Percentiles rank a stretch among this genome's conserved stretches.
Conservation (phyloP, 768 basidiomycete genomes). For the Rhizopogon rudus region DNA sequence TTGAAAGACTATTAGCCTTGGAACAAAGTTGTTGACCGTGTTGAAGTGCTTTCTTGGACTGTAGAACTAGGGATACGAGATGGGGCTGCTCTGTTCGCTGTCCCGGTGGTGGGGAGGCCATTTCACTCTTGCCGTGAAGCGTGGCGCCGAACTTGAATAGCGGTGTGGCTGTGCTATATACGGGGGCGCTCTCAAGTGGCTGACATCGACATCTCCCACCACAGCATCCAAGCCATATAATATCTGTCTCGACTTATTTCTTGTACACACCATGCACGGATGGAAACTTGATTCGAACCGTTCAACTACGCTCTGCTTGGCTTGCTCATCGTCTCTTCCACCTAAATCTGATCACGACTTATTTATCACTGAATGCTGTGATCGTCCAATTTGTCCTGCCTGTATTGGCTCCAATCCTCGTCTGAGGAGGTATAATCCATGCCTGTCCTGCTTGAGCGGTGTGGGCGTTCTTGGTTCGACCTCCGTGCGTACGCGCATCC, state of each 20-base stretch:
- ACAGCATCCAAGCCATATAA: too few species aligned
- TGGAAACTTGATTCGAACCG: not conserved
- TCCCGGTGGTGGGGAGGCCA: constrained; percentile 16
- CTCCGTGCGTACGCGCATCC: constrained; percentile 6
- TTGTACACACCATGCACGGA: not conserved
- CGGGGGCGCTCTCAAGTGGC: too few species aligned
- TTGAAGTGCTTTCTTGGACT: constrained; percentile 80
- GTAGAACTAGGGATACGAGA: constrained; percentile 69
- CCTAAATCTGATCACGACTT: constrained; percentile 25
- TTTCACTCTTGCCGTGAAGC: constrained; percentile 1
- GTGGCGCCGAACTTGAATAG: not conserved
- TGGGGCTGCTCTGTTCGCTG: constrained; percentile 44
- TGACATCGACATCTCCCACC: not conserved
- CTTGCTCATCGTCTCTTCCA: constrained; percentile 57
- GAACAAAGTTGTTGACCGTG: constrained; percentile 74
- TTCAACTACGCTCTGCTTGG: constrained; percentile 41
- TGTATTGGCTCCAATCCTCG: constrained; percentile 61
- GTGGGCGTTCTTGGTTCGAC: constrained; percentile 33
- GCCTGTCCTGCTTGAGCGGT: constrained; percentile 62
- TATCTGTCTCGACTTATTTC: not conserved
- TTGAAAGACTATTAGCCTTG: constrained; percentile 57
- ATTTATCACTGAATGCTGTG: constrained; percentile 61
- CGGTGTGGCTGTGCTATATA: constrained; percentile 3
- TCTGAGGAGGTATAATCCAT: constrained; percentile 65
- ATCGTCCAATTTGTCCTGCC: constrained; percentile 54